Base-by-base conservation (phyloP, 345 rosid genomes). In the Gossypium australe region DNA sequence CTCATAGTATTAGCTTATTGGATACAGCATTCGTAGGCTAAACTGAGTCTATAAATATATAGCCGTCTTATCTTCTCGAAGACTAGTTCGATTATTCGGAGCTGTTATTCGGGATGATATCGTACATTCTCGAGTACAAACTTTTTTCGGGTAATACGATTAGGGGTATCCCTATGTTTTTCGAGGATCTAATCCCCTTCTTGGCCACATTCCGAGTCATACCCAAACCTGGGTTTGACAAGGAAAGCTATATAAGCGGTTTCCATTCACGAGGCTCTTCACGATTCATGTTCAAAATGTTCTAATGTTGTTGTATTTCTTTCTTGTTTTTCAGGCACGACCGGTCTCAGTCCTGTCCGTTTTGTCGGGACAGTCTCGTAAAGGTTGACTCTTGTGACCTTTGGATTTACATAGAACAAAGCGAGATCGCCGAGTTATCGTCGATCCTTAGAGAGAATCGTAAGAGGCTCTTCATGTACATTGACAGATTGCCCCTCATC, bases 311-410 rank as follows among this genome's bases (percentile, higher is more conserved):
- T 45, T 7, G 20, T 70, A 22, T 27, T 68, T 70, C 64, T 25
- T 79, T 72, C 67, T 38, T 79, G 44, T 60, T 79, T 55, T 58
- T 68, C 87, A 92, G 97, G 95, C 76, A 81, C 6, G 80, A 68
- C 38, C 82, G 93, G 44, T 92, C 97, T 16, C 91, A 84, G 80
- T 89, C 97, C 24, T 92, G 95, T 61, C 97, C 97, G 16, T 90
- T 92, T 76, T 92, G 97, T 60, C 78, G 95, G 81, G 90, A 89
- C 73, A 80, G 84, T 57, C 87, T 92, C 38, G 84, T 78, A 78
- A 82, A 86, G 84, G 88, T 87, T 10, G 74, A 86, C 24, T 81
- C 95, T 0, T 75, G 88, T 0, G 97, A 92, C 65, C 89, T 92
- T 3, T 92, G 97, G 97, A 78, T 92, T 49, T 87, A 77, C 78